Evolutionary conservation across 768 basidiomycete genomes (phyloP), one percentile per base, ranked within the genome.

Genomic region (Auriscalpium orientale): DNA sequence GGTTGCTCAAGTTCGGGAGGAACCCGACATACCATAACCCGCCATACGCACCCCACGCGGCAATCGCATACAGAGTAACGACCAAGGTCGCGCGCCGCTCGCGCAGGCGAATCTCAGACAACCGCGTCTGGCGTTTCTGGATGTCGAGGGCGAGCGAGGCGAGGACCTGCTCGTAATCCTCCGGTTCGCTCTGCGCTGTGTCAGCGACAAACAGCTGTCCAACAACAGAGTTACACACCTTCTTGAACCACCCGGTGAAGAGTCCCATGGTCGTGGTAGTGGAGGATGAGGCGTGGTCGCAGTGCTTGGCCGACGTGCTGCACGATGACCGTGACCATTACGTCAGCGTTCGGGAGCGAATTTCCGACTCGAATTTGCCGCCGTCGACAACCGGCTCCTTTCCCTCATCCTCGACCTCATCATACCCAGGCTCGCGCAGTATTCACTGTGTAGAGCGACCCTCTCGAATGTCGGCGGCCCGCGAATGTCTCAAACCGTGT

Each of bases 91-190:
- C 77, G 9, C 91, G 78, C 34, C 89, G 81, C 70, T 95, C 91
- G 44, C 92, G 82, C 54, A 90, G 71, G n/a, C 89, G 83, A 60
- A 95, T 88, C 66, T 91, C 91, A 1, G 86, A 82, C 15, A 94
- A 80, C 56, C 80, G 78, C 44, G 80, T 76, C 70, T 89, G 85
- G 13, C 87, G 82, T 58, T 85, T 83, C 65, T 83, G 79, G 55
- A 94, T 86, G 65, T 87, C 81, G 21, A 72, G 68, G 9, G 84
- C 83, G 53, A 94, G 77, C 46, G 73, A 69, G 21, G 85, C 78
- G 33, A 94, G 80, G 56, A 89, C 71, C 20, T 83, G 77, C 65
- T 91, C 89, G 66, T 87, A 91, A 73, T 94, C 86, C 62, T 90
- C 87, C 16, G 84, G 78, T 44, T 74, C 70, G 66, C 72, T 76